phyloP scores from a whole-genome alignment of 768 basidiomycete species.

The Asterophora lycoperdoides region DNA sequence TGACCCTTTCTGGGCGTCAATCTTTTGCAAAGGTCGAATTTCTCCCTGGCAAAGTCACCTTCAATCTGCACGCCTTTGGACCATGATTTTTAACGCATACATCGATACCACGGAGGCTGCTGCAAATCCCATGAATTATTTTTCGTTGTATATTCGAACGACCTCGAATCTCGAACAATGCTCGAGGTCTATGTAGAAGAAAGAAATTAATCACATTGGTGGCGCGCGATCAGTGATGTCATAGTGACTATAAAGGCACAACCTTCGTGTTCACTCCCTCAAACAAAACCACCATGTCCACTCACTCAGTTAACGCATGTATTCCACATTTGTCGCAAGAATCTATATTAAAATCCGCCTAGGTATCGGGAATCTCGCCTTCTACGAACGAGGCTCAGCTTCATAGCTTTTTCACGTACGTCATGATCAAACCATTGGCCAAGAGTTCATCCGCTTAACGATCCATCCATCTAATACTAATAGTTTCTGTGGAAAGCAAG shows the following conservation, averaged over 20 bases:
- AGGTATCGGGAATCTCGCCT: constrained; percentile 73
- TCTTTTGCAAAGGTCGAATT: no score
- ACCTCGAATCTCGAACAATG: no score
- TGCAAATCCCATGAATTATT: no score
- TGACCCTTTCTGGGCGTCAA: no score
- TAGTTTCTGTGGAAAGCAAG: constrained; percentile 87
- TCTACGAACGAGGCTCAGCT: constrained; percentile 65
- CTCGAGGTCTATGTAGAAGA: no score
- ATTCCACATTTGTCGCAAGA: background rate
- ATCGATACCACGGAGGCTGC: no score
- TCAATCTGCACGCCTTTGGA: no score
- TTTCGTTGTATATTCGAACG: no score
- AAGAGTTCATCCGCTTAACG: constrained; percentile 1
- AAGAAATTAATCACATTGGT: constrained; percentile 4
- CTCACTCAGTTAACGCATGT: constrained; percentile 44
- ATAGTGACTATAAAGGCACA: constrained; percentile 5
- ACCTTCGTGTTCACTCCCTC: constrained; percentile 8
- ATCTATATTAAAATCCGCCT: background rate
- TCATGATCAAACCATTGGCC: background rate
- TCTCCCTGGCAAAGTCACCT: no score
- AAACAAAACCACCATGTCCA: constrained; percentile 34
- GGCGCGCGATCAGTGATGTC: constrained; percentile 15
- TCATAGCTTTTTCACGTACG: constrained; percentile 78
- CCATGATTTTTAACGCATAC: no score
- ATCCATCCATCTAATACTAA: constrained; percentile 8